Base-by-base conservation (phyloP, 176 grass and related monocot genomes). In the Melocanna baccifera region DNA sequence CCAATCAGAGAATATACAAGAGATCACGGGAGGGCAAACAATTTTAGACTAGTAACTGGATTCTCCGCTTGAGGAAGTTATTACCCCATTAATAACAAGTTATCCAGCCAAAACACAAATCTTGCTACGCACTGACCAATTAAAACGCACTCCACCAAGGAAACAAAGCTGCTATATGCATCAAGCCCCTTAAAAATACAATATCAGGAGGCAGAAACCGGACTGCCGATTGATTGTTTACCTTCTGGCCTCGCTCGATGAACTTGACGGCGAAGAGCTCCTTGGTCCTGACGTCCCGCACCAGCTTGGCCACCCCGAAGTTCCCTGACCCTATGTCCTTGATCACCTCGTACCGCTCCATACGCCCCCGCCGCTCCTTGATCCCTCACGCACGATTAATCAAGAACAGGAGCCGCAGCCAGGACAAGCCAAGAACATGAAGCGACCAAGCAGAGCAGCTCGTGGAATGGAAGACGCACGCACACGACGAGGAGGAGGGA, bases 301-400 rank as follows among this genome's bases (percentile, higher is more conserved):
- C 92, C 45, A 97, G 83, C 88, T 94, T 97, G 58, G 95, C 89
- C 73, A 97, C 95, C 9, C 95, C 95, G 76, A 97, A 97, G 73
- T 94, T 97, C 1, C 95, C 95, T 8, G 95, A 94, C 7, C 95
- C 95, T 26, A 97, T 77, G 83, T 91, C 92, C 78, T 59, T 88
- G 28, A 97, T 86, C 76, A 94, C 89, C 87, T 97, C 95, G 79
- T 93, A 97, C 34, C 86, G 72, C 72, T 97, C 95, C 95, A 96
- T 96, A 32, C 67, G 22, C 18, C 37, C 62, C 84, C 42, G 7
- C 13, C 18, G 9, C 22, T 30, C 30, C 67, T 29, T 32, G 67
- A 47, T 47, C 39, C n/a, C 20, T 62, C 37, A 4, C 39, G 7
- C 39, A 25, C 41, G 43, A 45, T 19, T 9, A n/a, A 36, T 43